phyloP scores from a whole-genome alignment of 1,284 basidiomycete genomes.

The Ceratobasidium sp. region DNA sequence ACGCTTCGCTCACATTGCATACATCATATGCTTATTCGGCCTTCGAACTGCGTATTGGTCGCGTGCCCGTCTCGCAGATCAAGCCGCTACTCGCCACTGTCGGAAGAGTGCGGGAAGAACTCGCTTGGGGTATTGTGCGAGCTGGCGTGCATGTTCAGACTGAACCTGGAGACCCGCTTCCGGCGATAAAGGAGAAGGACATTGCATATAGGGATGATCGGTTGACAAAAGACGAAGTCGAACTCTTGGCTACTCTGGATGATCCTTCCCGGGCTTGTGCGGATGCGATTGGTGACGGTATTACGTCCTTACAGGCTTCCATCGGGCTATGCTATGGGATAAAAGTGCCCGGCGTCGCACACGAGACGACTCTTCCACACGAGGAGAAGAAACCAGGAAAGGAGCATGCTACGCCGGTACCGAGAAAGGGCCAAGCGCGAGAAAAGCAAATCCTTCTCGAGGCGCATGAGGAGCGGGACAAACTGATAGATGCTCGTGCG shows the following conservation, averaged over 20 bases:
- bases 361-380: slow-evolving; percentile 4
- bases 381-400: slow-evolving; percentile 3
- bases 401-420: background rate
- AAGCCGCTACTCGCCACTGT: slow-evolving; percentile 64
- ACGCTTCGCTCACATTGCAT: slow-evolving; percentile 61
- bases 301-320: slow-evolving; percentile 25
- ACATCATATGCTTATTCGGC: slow-evolving; percentile 63
- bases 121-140: slow-evolving; percentile 62
- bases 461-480: slow-evolving; percentile 11
- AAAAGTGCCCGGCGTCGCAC: background rate
- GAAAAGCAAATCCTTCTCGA: slow-evolving; percentile 15
- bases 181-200: slow-evolving; percentile 2
- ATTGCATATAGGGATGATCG: slow-evolving; percentile 28
- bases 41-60: slow-evolving; percentile 65
- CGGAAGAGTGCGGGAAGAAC: slow-evolving; percentile 64
- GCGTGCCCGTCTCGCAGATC: slow-evolving; percentile 63
- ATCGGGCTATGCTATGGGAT: slow-evolving; percentile 38
- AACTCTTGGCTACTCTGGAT: slow-evolving; percentile 32
- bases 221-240: slow-evolving; percentile 26
- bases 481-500: slow-evolving; percentile 9
- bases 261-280: slow-evolving; percentile 27
- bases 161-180: background rate
- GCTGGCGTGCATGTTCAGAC: slow-evolving; percentile 30
- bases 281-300: slow-evolving; percentile 20
- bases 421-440: background rate